Percentiles rank a stretch among this genome's conserved stretches.
Evolutionary conservation across 1,139 yeast species (phyloP).

Genomic region (Pichia cactophila): DNA sequence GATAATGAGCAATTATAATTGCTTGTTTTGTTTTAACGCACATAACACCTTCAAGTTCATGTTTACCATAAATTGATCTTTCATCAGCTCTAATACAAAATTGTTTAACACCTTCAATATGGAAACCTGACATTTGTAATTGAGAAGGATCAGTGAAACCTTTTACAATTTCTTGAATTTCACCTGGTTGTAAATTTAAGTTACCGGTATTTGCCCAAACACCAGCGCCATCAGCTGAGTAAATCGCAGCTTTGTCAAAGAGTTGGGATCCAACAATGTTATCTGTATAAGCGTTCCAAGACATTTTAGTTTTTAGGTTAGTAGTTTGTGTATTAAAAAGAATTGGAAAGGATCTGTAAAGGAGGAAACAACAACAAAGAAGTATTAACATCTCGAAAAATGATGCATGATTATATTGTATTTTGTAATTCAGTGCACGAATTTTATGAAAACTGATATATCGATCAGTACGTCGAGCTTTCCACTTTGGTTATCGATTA

Average conservation of each 20-base stretch:
- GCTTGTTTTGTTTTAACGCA: slow-evolving; percentile 94
- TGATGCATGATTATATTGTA: no score
- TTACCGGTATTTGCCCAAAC: slow-evolving; percentile 86
- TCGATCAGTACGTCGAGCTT: no score
- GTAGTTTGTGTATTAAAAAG: neutral
- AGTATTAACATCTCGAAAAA: neutral
- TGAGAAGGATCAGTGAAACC: slow-evolving; percentile 77
- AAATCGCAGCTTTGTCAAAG: slow-evolving; percentile 86
- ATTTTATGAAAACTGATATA: no score
- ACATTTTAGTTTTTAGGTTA: slow-evolving; percentile 19
- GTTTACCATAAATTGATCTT: slow-evolving; percentile 90
- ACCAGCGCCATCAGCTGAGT: slow-evolving; percentile 90
- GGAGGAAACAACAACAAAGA: neutral
- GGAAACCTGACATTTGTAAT: slow-evolving; percentile 81
- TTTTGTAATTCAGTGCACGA: no score
- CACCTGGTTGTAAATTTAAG: slow-evolving; percentile 60
- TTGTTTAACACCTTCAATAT: slow-evolving; percentile 78
- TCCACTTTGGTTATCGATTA: neutral
- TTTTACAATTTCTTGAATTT: slow-evolving; percentile 62
- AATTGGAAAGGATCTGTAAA: neutral
- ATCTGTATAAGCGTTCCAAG: slow-evolving; percentile 71
- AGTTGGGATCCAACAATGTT: slow-evolving; percentile 80
- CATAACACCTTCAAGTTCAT: slow-evolving; percentile 74
- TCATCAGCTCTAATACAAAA: slow-evolving; percentile 86
- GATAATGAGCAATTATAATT: slow-evolving; percentile 88